A percentile compares a stretch with the other conserved stretches of the same genome.
Evolutionary conservation across 148 eudicot species (phyloP).

Genomic region (Camellia lanceoleosa): DNA sequence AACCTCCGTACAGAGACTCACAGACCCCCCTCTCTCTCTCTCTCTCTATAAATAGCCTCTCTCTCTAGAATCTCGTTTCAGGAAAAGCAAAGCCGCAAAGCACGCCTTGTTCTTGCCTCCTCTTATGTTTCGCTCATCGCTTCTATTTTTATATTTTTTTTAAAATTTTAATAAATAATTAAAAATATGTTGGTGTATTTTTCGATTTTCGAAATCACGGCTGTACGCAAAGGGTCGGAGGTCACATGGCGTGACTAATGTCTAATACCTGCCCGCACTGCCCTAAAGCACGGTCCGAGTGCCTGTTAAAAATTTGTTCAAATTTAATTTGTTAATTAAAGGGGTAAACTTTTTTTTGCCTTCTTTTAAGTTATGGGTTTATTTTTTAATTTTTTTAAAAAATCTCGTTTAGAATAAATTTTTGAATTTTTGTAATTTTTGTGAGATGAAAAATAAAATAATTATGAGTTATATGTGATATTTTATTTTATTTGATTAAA

Average conservation of each 20-base stretch:
- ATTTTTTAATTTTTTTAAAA: no score
- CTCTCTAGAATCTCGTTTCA: slow-evolving; percentile 12
- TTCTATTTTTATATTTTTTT: slow-evolving; percentile 14
- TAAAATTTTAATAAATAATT: neutral
- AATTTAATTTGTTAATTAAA: neutral
- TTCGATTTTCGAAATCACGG: slow-evolving; percentile 5
- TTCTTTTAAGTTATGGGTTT: no score
- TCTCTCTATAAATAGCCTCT: neutral
- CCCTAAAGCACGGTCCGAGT: no score
- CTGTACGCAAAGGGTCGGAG: slow-evolving; percentile 7
- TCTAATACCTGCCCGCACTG: slow-evolving; percentile 17
- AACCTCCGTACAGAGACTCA: neutral
- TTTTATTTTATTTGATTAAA: no score
- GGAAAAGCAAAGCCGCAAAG: neutral
- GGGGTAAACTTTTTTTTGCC: no score
- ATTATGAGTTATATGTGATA: no score
- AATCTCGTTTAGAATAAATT: no score
- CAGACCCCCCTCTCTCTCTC: neutral
- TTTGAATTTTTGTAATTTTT: no score
- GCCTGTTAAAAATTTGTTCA: no score
- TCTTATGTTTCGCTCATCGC: slow-evolving; percentile 2
- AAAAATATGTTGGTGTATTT: neutral
- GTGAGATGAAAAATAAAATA: no score
- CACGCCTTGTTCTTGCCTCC: slow-evolving; percentile 17
- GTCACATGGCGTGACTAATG: slow-evolving; percentile 30